Conservation (phyloP, 148 eudicot species). For the Chenopodium quinoa region DNA sequence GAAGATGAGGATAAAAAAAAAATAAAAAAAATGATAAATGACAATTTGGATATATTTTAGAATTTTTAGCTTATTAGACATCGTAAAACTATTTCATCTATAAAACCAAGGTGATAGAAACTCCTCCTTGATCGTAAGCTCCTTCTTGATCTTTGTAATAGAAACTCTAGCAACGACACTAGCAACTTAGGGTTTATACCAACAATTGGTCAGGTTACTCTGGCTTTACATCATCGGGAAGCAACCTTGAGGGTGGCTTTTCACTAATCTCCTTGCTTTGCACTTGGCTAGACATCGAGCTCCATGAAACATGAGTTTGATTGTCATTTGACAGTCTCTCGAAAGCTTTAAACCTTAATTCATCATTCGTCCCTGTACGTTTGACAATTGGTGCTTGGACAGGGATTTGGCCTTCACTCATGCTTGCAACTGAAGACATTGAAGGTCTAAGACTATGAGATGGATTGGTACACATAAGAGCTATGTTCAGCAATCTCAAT, state of each 20-base stretch:
- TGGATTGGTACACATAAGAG: constrained; percentile 63
- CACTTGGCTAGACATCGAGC: constrained; percentile 32
- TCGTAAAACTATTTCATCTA: too few species aligned
- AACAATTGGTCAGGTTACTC: neutral
- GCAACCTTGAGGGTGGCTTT: constrained; percentile 22
- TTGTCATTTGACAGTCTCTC: constrained; percentile 47
- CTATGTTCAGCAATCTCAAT: constrained; percentile 41
- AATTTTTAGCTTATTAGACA: too few species aligned
- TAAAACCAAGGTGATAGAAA: too few species aligned
- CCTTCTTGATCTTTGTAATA: neutral
- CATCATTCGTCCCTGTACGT: constrained; percentile 29
- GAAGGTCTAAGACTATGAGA: constrained; percentile 70
- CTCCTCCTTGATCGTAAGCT: too few species aligned
- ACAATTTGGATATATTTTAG: too few species aligned
- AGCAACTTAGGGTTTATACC: too few species aligned
- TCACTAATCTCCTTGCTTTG: constrained; percentile 27
- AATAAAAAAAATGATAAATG: too few species aligned
- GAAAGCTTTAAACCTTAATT: constrained; percentile 49
- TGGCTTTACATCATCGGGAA: constrained; percentile 11
- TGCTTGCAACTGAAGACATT: constrained; percentile 67
- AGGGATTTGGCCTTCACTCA: constrained; percentile 54
- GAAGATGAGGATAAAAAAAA: too few species aligned
- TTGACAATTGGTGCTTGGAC: constrained; percentile 56
- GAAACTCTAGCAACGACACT: too few species aligned
- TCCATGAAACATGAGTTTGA: constrained; percentile 33